A percentile compares a stretch with the other conserved stretches of the same genome.
phyloP scores from a whole-genome alignment of 176 grass and related monocot genomes.

The Cymbopogon citratus region DNA sequence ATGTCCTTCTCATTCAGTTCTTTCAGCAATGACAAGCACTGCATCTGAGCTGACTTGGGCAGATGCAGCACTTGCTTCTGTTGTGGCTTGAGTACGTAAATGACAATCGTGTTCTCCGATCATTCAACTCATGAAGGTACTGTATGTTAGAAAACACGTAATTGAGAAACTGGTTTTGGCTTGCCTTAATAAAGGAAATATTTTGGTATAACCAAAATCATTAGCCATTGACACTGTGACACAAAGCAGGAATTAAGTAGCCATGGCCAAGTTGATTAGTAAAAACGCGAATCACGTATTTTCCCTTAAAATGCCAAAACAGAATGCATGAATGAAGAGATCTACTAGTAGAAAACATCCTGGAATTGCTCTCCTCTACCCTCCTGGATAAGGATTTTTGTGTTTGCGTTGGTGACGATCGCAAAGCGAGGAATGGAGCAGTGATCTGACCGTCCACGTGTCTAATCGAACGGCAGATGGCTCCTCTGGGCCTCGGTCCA shows the following conservation, averaged over 20 bases:
- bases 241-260: not conserved
- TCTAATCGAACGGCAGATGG: too few relatives aligned
- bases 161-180: constrained; percentile 2
- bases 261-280: not conserved
- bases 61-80: constrained; percentile 73
- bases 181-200: not conserved
- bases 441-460: too few relatives aligned
- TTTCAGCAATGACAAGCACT: constrained; percentile 56
- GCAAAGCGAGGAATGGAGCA: too few relatives aligned
- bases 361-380: too few relatives aligned
- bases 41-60: constrained; percentile 59
- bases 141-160: constrained; percentile 19
- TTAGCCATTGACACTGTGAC: not conserved
- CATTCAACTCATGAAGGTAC: constrained; percentile 63
- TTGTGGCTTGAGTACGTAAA: constrained; percentile 60
- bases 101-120: constrained; percentile 60
- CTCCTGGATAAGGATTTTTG: too few relatives aligned
- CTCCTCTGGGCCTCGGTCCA: too few relatives aligned
- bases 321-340: too few relatives aligned
- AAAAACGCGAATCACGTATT: not conserved
- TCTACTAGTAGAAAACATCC: too few relatives aligned
- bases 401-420: too few relatives aligned
- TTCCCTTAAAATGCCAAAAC: too few relatives aligned
- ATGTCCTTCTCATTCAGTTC: constrained; percentile 70
- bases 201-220: not conserved